Evolutionary conservation across 192 early-diverging fungal species (phyloP).

Genomic region (Mortierella hygrophila): DNA sequence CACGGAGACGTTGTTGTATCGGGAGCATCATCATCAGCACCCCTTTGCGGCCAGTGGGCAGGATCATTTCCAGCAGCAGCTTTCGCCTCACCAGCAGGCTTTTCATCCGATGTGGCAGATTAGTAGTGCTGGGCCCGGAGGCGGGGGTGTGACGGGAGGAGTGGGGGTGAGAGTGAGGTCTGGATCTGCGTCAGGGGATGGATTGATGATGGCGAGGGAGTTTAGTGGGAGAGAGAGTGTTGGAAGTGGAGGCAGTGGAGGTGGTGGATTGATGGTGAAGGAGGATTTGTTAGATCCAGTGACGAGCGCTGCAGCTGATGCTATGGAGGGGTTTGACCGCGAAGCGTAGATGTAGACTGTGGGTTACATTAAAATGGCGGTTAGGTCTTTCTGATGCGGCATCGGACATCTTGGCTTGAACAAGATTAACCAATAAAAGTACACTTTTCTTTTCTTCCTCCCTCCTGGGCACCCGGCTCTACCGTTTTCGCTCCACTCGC

Average conservation of each 20-base stretch:
- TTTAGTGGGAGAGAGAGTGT: not conserved
- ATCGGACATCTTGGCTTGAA: too few relatives aligned
- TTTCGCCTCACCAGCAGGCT: not conserved
- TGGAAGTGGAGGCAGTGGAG: not conserved
- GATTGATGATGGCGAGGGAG: not conserved
- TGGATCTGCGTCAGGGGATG: not conserved
- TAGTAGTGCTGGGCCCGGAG: not conserved
- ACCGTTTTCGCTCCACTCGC: too few relatives aligned
- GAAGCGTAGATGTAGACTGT: not conserved
- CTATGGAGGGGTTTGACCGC: constrained; percentile 2
- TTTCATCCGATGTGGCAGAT: not conserved
- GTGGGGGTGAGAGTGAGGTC: not conserved
- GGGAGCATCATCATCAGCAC: not conserved
- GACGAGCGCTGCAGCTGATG: constrained; percentile 7
- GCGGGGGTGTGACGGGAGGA: not conserved
- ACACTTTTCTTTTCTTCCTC: too few relatives aligned
- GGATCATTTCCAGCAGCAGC: not conserved
- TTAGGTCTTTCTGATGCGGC: too few relatives aligned
- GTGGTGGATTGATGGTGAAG: not conserved
- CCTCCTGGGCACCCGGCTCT: too few relatives aligned
- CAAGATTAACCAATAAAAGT: too few relatives aligned
- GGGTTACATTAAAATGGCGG: too few relatives aligned
- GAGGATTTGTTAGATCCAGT: constrained; percentile 5
- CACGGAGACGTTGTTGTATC: not conserved
- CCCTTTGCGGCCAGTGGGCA: not conserved